Evolutionary conservation across 129 eudicot genomes (phyloP), one percentile per base, ranked within the genome.

Genomic region (Chrysanthemum seticuspe): DNA sequence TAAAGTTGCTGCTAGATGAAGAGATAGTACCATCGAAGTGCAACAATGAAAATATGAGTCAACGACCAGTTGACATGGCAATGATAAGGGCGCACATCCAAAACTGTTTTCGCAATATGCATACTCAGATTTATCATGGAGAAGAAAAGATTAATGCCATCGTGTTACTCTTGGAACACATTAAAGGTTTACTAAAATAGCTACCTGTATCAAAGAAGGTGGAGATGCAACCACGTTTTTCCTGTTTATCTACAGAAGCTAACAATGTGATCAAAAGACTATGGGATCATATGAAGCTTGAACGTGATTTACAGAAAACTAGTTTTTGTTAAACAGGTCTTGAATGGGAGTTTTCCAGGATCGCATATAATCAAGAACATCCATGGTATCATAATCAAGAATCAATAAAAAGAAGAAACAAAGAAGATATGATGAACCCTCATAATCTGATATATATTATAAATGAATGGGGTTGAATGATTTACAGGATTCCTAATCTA

Each of bases 181-280:
- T 65, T 65, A 40, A 65, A 31, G 53, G 29, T 34, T 6, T 7
- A 29, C 25, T 65, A 25, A 40, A 4, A 40, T 9, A 36, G 13
- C 27, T 65, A 13, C 69, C 69, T 36, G 3, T 6, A 7, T 65
- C 53, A 65, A 65, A 40, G 2, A 40, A 51, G 69, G 69, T 10
- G 13, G 67, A 62, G 19, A 27, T 62, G 67, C 11, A 34, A 40
- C 7, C 69, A 13, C 16, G 53, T 15, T 65, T 65, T 65, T n/a
- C 69, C 44, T n/a, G 53, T 27, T 65, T 65, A 29, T 36, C 52
- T 15, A 51, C 27, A 40, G 53, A 65, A 40, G 67, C 53, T 15
- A 19, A 14, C 27, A 9, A 1, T 40, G 27, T 65, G 13, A 13
- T 65, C 13, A 65, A 40, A 5, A 15, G 4, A 19, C 15, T 34